Conservation (phyloP, 2,329 filamentous ascomycete genomes). For the Remersonia thermophila region DNA sequence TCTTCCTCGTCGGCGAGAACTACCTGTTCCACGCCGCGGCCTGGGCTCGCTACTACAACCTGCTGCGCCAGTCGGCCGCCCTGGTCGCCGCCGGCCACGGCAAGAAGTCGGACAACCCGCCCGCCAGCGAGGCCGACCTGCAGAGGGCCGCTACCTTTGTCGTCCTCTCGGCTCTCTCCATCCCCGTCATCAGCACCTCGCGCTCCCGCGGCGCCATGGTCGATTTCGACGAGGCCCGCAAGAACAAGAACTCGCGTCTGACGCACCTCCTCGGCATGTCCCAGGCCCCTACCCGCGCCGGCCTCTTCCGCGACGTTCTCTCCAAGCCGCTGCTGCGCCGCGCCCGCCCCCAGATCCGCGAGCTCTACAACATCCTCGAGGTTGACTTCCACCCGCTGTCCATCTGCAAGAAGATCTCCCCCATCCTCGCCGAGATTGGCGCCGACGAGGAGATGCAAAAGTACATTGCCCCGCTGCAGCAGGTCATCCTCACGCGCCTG, state of each 20-base stretch:
- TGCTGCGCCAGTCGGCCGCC: constrained; percentile 80
- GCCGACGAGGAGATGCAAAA: constrained; percentile 92
- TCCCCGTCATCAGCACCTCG: constrained; percentile 97
- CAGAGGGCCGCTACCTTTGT: constrained; percentile 94
- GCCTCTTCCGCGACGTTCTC: constrained; percentile 88
- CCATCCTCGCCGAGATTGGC: constrained; percentile 87
- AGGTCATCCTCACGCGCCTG: constrained; percentile 93
- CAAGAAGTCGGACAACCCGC: constrained; percentile 89
- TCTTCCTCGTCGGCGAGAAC: constrained; percentile 98
- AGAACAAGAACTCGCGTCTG: constrained; percentile 97
- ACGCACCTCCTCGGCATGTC: constrained; percentile 94
- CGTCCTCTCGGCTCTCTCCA: constrained; percentile 86
- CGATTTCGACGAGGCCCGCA: constrained; percentile 90
- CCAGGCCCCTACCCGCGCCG: constrained; percentile 73
- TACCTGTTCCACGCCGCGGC: constrained; percentile 98
- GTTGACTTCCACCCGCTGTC: constrained; percentile 98
- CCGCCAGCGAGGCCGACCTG: constrained; percentile 77
- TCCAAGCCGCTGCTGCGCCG: constrained; percentile 91
- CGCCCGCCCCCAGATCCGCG: constrained; percentile 84
- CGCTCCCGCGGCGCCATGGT: constrained; percentile 91
- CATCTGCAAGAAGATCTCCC: constrained; percentile 98
- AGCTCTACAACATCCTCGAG: constrained; percentile 96
- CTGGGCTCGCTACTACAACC: constrained; percentile 94
- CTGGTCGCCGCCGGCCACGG: constrained; percentile 74
- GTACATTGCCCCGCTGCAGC: constrained; percentile 89